Conservation (phyloP, 148 eudicot genomes). For the Euryodendron excelsum region DNA sequence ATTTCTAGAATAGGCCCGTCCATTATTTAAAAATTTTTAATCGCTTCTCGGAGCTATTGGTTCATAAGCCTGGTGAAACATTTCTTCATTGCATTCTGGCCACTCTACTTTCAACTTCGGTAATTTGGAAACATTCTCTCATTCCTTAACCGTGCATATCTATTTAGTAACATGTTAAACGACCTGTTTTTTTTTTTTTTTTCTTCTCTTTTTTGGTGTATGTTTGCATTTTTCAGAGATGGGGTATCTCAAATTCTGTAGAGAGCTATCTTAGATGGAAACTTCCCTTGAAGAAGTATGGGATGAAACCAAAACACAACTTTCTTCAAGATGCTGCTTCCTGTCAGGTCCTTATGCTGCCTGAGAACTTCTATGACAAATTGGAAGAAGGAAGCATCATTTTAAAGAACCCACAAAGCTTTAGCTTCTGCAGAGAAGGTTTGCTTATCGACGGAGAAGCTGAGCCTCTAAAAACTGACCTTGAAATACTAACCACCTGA, state of each 20-base stretch:
- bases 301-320: conserved; percentile 41
- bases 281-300: conserved; percentile 31
- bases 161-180: too few species aligned
- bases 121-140: conserved; percentile 6
- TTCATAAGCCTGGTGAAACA: conserved; percentile 37
- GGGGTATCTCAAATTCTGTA: conserved; percentile 43
- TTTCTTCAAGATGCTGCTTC: conserved; percentile 24
- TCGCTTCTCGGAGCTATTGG: conserved; percentile 26
- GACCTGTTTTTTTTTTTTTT: too few species aligned
- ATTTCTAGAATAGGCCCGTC: too few species aligned
- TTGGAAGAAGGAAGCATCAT: conserved; percentile 46
- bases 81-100: conserved; percentile 24
- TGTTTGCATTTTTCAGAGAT: conserved; percentile 24
- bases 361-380: conserved; percentile 37
- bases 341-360: conserved; percentile 18
- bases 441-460: conserved; percentile 25
- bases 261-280: conserved; percentile 35
- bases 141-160: too few species aligned
- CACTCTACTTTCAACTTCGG: conserved; percentile 28
- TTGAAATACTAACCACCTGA: conserved; percentile 36
- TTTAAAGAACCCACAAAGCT: conserved; percentile 24
- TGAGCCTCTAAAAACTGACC: conserved; percentile 16
- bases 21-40: too few species aligned
- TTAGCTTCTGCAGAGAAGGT: conserved; percentile 40
- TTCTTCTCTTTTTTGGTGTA: neutral